Evolutionary conservation across 495 filamentous ascomycete genomes (phyloP).

Genomic region (Aspergillus campestris): DNA sequence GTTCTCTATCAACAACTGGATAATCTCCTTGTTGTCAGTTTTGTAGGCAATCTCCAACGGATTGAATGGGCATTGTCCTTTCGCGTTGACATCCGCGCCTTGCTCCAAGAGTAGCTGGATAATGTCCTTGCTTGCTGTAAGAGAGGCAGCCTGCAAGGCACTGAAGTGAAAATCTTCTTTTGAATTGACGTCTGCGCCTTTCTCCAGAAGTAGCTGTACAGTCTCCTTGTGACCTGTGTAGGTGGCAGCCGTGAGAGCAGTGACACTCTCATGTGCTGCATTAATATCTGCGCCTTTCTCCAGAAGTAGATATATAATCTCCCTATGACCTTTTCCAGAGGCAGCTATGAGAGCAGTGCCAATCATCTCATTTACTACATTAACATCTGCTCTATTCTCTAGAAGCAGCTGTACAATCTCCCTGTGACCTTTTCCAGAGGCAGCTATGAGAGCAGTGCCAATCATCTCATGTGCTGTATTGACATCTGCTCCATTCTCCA

Average conservation of each 20-base stretch:
- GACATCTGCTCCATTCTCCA: too few relatives aligned
- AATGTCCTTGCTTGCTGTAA: constrained; percentile 5
- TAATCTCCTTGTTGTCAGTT: constrained; percentile 3
- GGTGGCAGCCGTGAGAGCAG: neutral
- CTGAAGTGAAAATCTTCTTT: constrained; percentile 3
- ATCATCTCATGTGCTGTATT: too few relatives aligned
- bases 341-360: too few relatives aligned
- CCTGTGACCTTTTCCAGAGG: too few relatives aligned
- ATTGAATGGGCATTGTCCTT: constrained; percentile 4
- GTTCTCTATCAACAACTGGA: constrained; percentile 12
- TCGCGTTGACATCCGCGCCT: constrained; percentile 13
- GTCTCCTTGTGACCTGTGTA: neutral
- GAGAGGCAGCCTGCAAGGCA: constrained; percentile 12
- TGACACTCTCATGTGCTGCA: neutral
- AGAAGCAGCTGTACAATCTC: too few relatives aligned
- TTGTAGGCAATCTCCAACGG: constrained; percentile 10
- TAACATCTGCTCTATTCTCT: too few relatives aligned
- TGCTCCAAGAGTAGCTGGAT: constrained; percentile 14
- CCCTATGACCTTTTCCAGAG: too few relatives aligned
- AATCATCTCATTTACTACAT: too few relatives aligned
- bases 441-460: too few relatives aligned
- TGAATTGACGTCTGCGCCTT: neutral
- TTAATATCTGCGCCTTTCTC: neutral
- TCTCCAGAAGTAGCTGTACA: neutral
- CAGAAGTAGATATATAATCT: neutral